These are phyloP conservation scores for Bidens hawaiensis DNA, from an alignment of 140 eudicot species.

Conservation along the genomic window DNA sequence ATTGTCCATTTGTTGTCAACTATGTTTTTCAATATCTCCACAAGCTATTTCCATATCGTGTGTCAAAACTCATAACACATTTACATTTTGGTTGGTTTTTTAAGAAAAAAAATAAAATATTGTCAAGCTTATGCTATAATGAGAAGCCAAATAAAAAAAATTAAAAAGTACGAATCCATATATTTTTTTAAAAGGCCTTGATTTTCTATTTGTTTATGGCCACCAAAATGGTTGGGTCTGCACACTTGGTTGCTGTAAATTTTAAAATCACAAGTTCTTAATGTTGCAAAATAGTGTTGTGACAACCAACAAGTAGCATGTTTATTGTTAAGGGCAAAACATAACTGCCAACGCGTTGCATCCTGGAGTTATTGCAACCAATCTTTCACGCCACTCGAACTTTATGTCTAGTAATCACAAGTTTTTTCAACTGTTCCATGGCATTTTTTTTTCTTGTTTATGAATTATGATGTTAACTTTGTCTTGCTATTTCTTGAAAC, in stretches of 20 bases:
- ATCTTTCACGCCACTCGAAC: constrained; percentile 32
- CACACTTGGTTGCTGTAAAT: neutral
- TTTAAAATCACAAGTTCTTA: neutral
- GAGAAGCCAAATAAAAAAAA: too few relatives aligned
- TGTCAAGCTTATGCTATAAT: too few relatives aligned
- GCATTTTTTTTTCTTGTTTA: neutral
- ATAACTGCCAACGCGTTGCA: constrained; percentile 45
- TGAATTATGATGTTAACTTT: neutral
- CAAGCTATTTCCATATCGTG: too few relatives aligned
- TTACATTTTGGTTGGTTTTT: too few relatives aligned
- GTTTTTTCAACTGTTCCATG: neutral
- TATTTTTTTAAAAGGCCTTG: too few relatives aligned
- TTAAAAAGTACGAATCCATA: too few relatives aligned
- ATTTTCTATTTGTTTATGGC: too few relatives aligned
- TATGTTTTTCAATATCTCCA: too few relatives aligned
- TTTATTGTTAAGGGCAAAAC: constrained; percentile 26
- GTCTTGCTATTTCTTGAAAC: neutral
- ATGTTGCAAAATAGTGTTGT: neutral
- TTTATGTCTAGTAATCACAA: constrained; percentile 18
- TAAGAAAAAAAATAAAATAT: too few relatives aligned
- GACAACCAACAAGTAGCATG: neutral
- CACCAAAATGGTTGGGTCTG: too few relatives aligned
- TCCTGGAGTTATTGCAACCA: constrained; percentile 48
- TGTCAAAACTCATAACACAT: too few relatives aligned
- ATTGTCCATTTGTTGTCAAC: too few relatives aligned